A percentile compares a stretch with the other conserved stretches of the same genome.
These are phyloP conservation scores for Tuber brumale DNA, from an alignment of 495 filamentous ascomycete species.

Conservation along the genomic window DNA sequence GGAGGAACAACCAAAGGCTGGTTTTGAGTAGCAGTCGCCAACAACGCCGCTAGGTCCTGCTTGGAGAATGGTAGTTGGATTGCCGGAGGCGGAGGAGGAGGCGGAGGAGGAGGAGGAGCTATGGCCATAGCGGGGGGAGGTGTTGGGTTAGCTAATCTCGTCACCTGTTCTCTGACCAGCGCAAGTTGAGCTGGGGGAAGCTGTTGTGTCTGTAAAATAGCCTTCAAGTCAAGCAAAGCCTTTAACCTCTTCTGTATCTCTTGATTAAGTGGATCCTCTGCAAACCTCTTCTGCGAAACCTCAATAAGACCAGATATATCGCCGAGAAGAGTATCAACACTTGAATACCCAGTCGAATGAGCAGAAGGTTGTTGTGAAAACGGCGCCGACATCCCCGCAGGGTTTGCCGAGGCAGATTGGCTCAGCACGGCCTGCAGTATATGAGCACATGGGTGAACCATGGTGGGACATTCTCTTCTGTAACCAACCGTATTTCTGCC, in stretches of 20 bases:
- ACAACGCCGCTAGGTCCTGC: constrained; percentile 41
- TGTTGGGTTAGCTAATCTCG: constrained; percentile 57
- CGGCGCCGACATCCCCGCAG: constrained; percentile 33
- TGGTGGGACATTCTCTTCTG: constrained; percentile 23
- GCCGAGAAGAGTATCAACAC: constrained; percentile 67
- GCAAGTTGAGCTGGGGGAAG: constrained; percentile 73
- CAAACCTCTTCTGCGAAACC: constrained; percentile 62
- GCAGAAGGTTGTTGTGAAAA: constrained; percentile 40
- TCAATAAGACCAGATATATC: constrained; percentile 72
- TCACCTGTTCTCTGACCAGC: constrained; percentile 71
- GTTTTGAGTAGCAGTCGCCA: constrained; percentile 39
- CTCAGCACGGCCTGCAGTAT: constrained; percentile 39
- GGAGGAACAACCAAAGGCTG: constrained; percentile 43
- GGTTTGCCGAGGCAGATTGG: constrained; percentile 46
- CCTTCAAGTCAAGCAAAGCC: constrained; percentile 79
- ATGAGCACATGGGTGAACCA: constrained; percentile 22
- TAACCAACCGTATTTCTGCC: constrained; percentile 42
- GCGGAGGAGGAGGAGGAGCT: constrained; percentile 44
- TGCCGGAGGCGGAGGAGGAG: constrained; percentile 42
- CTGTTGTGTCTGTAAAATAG: constrained; percentile 67
- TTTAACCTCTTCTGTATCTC: constrained; percentile 69
- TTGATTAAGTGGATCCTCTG: constrained; percentile 63
- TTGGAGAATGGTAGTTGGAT: constrained; percentile 42
- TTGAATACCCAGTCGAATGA: constrained; percentile 42
- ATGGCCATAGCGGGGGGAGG: constrained; percentile 47